Conservation (phyloP, 2,329 filamentous ascomycete species). For the Epichloe gansuensis region DNA sequence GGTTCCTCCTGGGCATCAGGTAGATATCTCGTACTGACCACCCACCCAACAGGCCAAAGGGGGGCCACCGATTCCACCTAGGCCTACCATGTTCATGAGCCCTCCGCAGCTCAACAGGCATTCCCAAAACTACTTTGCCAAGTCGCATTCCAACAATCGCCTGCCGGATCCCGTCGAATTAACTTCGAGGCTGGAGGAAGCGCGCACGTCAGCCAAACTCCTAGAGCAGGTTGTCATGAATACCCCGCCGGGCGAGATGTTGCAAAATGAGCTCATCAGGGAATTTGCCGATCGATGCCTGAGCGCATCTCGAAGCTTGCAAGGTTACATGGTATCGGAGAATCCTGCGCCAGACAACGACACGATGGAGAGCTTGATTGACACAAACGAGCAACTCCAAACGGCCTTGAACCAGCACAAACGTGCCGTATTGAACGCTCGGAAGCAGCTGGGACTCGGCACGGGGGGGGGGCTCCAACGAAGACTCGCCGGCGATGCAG, state of each 20-base stretch:
- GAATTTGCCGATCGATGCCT: constrained; percentile 85
- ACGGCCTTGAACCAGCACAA: constrained; percentile 75
- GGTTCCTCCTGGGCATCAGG: background rate
- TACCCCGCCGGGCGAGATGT: constrained; percentile 62
- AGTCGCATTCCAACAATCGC: constrained; percentile 32
- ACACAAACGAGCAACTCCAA: constrained; percentile 84
- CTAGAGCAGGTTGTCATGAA: constrained; percentile 86
- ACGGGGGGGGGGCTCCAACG: constrained; percentile 13
- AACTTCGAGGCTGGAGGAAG: constrained; percentile 74
- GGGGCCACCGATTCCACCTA: constrained; percentile 6
- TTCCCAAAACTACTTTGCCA: constrained; percentile 45
- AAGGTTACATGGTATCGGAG: constrained; percentile 70
- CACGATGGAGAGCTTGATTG: constrained; percentile 84
- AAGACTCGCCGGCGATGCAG: constrained; percentile 14
- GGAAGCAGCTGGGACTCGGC: constrained; percentile 37
- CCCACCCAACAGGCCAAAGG: constrained; percentile 10
- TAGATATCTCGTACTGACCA: background rate
- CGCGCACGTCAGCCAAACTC: constrained; percentile 77
- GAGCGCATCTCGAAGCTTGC: constrained; percentile 66
- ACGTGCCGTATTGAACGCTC: constrained; percentile 55
- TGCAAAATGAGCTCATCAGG: constrained; percentile 75
- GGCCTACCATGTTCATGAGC: constrained; percentile 5
- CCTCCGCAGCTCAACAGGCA: constrained; percentile 19
- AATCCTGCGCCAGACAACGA: constrained; percentile 80
- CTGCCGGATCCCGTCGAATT: constrained; percentile 65